Evolutionary conservation across 768 basidiomycete genomes (phyloP), one percentile per base, ranked within the genome.

Genomic region (Neoboletus magnificus): DNA sequence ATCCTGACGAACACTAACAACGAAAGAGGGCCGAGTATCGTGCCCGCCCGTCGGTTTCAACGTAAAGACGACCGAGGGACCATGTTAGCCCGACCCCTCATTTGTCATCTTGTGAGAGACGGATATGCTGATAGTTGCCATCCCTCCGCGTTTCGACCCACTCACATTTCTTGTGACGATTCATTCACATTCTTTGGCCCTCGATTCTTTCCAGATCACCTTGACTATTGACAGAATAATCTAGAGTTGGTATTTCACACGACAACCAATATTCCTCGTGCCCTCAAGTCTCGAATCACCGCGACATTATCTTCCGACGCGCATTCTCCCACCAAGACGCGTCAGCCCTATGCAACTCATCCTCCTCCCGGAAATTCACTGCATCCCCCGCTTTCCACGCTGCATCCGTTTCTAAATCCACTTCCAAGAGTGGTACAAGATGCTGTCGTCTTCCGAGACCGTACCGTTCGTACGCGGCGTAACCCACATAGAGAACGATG

Each of bases 391-490:
- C 68, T 9, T 66, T 67, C 82, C 82, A 84, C 39, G 78, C 79
- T 1, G 82, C 82, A 55, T 80, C 77, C 4, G 77, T 82, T n/a
- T 75, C 75, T 29, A 84, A 70, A 66, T 85, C 82, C 16, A 79
- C 75, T 35, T 79, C 71, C 4, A 60, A 47, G 13, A 74, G 55
- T 9, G 77, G 78, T 11, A 83, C 73, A 46, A 81, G 70, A 61
- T 79, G 75, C 25, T 54, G 48, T 32, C 63, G 61, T 29, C 57
- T 62, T 22, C 63, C 60, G 5, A 74, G 63, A n/a, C 58, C 51
- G 49, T 71, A 55, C 35, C 73, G 63, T 56, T 78, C 77, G 56
- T 76, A 79, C 11, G 72, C 22, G 10, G 71, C 66, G 52, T 80
- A 81, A 0, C 79, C 79, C 18, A 56, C 49, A 55, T 82, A 82